These are phyloP conservation scores for Cryomyces minteri DNA, from an alignment of 495 filamentous ascomycete species.

Conservation along the genomic window DNA sequence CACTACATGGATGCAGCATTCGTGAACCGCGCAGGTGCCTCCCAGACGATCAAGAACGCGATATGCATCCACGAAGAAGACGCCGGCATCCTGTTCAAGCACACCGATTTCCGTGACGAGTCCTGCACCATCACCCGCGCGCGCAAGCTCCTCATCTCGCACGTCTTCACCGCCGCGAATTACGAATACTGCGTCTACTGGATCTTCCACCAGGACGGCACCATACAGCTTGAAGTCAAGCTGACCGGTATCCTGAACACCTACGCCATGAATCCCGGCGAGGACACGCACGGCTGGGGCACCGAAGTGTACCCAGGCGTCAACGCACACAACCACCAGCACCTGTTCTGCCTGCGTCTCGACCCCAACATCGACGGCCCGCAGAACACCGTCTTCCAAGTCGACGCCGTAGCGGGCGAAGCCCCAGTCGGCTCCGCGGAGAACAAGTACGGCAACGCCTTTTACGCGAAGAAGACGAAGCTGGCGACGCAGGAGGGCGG, in stretches of 20 bases:
- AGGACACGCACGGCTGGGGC: conserved; percentile 79
- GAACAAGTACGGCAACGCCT: conserved; percentile 89
- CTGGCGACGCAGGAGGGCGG: conserved; percentile 53
- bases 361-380: conserved; percentile 83
- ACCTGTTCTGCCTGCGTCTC: conserved; percentile 82
- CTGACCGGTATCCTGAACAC: conserved; percentile 93
- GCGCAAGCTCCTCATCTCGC: conserved; percentile 74
- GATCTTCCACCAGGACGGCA: conserved; percentile 89
- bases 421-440: conserved; percentile 61
- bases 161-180: conserved; percentile 92
- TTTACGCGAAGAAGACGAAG: conserved; percentile 77
- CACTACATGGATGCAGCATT: conserved; percentile 81
- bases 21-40: conserved; percentile 59
- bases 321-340: conserved; percentile 80
- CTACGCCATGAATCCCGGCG: conserved; percentile 65
- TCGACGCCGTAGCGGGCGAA: conserved; percentile 46
- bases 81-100: conserved; percentile 84
- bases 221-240: conserved; percentile 87
- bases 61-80: conserved; percentile 98
- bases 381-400: conserved; percentile 70
- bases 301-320: conserved; percentile 85
- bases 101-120: conserved; percentile 86
- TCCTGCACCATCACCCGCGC: conserved; percentile 73
- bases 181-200: conserved; percentile 95
- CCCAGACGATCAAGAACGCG: conserved; percentile 77